Conservation (phyloP, 495 filamentous ascomycete genomes). For the Ascodesmis nigricans region DNA sequence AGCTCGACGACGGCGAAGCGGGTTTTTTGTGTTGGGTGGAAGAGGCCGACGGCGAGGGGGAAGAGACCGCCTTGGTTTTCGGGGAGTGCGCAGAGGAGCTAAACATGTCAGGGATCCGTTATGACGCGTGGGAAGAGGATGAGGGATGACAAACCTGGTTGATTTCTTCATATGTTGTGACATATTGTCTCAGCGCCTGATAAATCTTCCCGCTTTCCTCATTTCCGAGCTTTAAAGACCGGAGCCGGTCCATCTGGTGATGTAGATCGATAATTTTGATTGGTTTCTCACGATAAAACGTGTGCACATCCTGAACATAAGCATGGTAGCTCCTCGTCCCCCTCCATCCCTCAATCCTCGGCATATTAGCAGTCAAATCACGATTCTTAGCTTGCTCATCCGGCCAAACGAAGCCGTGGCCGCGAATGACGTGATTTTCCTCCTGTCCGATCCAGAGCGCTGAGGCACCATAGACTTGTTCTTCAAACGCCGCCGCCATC, state of each 20-base stretch:
- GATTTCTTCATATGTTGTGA: conserved; percentile 69
- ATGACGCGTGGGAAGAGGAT: not conserved
- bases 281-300: conserved; percentile 43
- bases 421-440: conserved; percentile 41
- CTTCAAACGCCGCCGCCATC: conserved; percentile 82
- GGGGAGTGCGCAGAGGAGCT: conserved; percentile 49
- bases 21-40: conserved; percentile 66
- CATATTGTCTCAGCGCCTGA: conserved; percentile 47
- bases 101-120: not conserved
- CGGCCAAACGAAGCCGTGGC: conserved; percentile 89
- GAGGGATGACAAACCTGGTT: conserved; percentile 43
- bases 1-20: conserved; percentile 56
- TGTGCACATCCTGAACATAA: conserved; percentile 52
- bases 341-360: conserved; percentile 86
- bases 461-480: conserved; percentile 75
- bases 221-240: conserved; percentile 49
- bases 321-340: conserved; percentile 86
- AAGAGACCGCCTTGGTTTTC: conserved; percentile 80
- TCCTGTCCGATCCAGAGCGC: conserved; percentile 74
- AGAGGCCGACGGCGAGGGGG: conserved; percentile 78
- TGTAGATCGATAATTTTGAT: conserved; percentile 68
- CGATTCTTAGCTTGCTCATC: conserved; percentile 57
- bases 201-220: conserved; percentile 59
- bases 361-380: conserved; percentile 74
- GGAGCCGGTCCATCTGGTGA: conserved; percentile 78